Conservation (phyloP, 805 yeast genomes). For the Yarrowia sp. region DNA sequence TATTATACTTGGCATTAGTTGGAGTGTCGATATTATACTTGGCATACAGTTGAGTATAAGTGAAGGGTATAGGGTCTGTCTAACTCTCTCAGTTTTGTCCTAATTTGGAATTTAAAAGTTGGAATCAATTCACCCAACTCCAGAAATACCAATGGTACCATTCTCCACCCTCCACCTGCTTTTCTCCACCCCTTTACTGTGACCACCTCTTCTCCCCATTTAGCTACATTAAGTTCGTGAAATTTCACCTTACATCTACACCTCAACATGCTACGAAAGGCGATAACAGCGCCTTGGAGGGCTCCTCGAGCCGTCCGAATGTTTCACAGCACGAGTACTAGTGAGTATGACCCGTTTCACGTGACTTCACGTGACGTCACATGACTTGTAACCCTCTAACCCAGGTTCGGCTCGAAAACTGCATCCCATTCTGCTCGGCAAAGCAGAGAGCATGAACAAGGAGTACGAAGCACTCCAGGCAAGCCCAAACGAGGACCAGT, state of each 20-base stretch:
- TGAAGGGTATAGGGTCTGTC: too few relatives aligned
- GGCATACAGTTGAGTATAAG: too few relatives aligned
- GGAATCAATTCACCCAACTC: too few relatives aligned
- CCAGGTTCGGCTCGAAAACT: conserved; percentile 31
- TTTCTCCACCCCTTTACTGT: not conserved
- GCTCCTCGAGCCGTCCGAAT: not conserved
- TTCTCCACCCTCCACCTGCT: too few relatives aligned
- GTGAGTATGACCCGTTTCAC: not conserved
- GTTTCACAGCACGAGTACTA: not conserved
- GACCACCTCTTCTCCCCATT: not conserved
- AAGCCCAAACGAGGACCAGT: conserved; percentile 43
- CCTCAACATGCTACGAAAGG: conserved; percentile 14
- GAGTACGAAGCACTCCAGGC: conserved; percentile 44
- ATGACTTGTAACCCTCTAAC: not conserved
- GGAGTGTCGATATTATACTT: too few relatives aligned
- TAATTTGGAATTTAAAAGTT: not conserved
- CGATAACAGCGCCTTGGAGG: not conserved
- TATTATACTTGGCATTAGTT: too few relatives aligned
- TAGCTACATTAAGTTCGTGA: too few relatives aligned
- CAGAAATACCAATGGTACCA: too few relatives aligned
- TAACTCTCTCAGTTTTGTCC: not conserved
- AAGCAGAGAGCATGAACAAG: conserved; percentile 44
- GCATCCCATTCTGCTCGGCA: conserved; percentile 51
- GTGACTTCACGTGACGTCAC: not conserved
- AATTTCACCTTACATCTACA: not conserved